Conservation (phyloP, 805 yeast species). For the Nakazawaea ernobii region DNA sequence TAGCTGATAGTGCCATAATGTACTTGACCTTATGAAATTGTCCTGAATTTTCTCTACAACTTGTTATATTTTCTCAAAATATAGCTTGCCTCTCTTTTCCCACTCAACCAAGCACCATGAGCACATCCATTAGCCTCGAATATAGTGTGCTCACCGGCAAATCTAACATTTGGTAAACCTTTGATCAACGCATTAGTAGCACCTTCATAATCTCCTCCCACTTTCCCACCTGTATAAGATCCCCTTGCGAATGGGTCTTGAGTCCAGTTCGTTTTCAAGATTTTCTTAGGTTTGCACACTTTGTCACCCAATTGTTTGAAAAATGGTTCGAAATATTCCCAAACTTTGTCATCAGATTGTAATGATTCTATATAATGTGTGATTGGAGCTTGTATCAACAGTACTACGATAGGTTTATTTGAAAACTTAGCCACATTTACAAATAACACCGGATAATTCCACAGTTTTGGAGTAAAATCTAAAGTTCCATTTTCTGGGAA, state of each 20-base stretch:
- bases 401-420: constrained; percentile 41
- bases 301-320: not conserved
- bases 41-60: not conserved
- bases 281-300: constrained; percentile 23
- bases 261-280: constrained; percentile 63
- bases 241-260: constrained; percentile 65
- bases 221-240: constrained; percentile 56
- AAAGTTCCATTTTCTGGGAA: constrained; percentile 1
- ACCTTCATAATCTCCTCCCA: constrained; percentile 53
- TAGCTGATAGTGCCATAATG: not conserved
- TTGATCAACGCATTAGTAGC: constrained; percentile 46
- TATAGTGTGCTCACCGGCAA: constrained; percentile 82
- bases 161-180: constrained; percentile 46
- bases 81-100: constrained; percentile 32
- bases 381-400: constrained; percentile 58
- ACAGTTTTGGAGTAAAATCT: constrained; percentile 27
- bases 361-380: constrained; percentile 37
- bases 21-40: not conserved
- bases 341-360: constrained; percentile 36
- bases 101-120: constrained; percentile 74
- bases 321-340: constrained; percentile 44
- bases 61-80: constrained; percentile 4
- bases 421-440: constrained; percentile 41
- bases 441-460: constrained; percentile 47
- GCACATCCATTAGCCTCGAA: constrained; percentile 76